A percentile compares a stretch with the other conserved stretches of the same genome.
These are phyloP conservation scores for Candida namnaoensis DNA, from an alignment of 805 yeast species.

Conservation along the genomic window DNA sequence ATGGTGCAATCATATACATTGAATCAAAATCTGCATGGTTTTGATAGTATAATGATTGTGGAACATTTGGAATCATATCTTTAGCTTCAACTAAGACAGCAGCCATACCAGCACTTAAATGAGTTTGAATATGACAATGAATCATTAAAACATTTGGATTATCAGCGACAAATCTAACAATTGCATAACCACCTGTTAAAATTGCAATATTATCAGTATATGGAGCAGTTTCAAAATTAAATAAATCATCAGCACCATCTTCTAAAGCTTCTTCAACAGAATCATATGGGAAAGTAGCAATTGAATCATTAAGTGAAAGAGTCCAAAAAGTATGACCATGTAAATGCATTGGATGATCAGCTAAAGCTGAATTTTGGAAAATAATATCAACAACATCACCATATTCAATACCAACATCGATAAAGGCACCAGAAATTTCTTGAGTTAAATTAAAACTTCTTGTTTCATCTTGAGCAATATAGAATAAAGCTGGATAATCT, in stretches of 20 bases:
- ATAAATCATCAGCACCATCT: constrained; percentile 9
- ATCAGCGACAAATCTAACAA: constrained; percentile 22
- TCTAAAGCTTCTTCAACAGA: constrained; percentile 19
- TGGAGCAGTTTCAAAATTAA: constrained; percentile 16
- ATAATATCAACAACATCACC: constrained; percentile 26
- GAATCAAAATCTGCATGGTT: no score
- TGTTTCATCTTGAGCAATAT: constrained; percentile 11
- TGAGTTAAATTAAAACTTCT: no score
- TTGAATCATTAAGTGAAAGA: constrained; percentile 16
- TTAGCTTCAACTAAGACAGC: constrained; percentile 67
- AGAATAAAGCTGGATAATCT: constrained; percentile 18
- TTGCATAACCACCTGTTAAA: constrained; percentile 24
- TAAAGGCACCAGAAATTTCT: constrained; percentile 6
- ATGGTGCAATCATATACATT: no score
- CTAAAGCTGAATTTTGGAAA: constrained; percentile 19
- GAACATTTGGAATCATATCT: no score
- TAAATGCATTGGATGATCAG: constrained; percentile 26
- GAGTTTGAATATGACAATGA: constrained; percentile 28
- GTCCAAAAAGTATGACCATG: constrained; percentile 26
- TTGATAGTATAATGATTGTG: no score
- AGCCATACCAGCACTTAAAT: constrained; percentile 86
- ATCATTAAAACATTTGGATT: constrained; percentile 25
- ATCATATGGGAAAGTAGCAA: constrained; percentile 16
- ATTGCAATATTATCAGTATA: constrained; percentile 13
- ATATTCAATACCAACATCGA: constrained; percentile 9